Base-by-base conservation (phyloP, 495 filamentous ascomycete genomes). In the Podospora pseudocomata region DNA sequence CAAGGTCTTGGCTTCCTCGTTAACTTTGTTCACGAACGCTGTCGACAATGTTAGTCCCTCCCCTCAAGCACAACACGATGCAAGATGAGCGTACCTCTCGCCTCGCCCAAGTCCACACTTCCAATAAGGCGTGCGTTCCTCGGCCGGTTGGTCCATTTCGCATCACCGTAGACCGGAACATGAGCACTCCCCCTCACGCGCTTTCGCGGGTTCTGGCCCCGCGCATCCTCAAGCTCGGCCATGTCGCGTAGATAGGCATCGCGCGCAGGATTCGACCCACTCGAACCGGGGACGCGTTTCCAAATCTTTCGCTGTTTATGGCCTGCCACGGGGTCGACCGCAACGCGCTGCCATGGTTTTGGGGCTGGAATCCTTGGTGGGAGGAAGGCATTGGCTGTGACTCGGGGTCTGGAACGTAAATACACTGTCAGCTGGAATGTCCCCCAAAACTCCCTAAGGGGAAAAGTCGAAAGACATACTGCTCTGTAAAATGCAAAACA, bases 291-390 rank as follows among this genome's bases (percentile, higher is more conserved):
- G 9, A 78, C 74, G 19, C 77, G 68, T 60, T 79, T 79, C 77
- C 77, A 78, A 55, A 79, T 76, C 59, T 69, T 73, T 30, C 65
- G 68, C 30, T 68, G 73, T 18, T 71, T 34, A 0, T 39, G 63
- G 27, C 63, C 56, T n/a, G 65, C 32, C 53, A 57, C 68, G 26
- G 74, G 65, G 63, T 68, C 65, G 27, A 79, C 72, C 6, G 67
- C 59, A 26, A 79, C 70, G 69, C 77, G 76, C 44, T 78, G 58
- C 77, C 77, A 79, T 56, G 77, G 58, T 58, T 70, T 64, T 3
- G 76, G 69, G 44, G 30, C 65, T 32, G 69, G 55, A n/a, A 69
- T 39, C 4, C n/a, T 67, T 0, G 71, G 70, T 11, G 77, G 74
- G 18, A 67, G 60, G 59, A 77, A 69, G 58, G 64, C 65, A 18